A percentile compares a stretch with the other conserved stretches of the same genome.
These are phyloP conservation scores for Bombardia bombarda DNA, from an alignment of 495 filamentous ascomycete species.

Conservation along the genomic window DNA sequence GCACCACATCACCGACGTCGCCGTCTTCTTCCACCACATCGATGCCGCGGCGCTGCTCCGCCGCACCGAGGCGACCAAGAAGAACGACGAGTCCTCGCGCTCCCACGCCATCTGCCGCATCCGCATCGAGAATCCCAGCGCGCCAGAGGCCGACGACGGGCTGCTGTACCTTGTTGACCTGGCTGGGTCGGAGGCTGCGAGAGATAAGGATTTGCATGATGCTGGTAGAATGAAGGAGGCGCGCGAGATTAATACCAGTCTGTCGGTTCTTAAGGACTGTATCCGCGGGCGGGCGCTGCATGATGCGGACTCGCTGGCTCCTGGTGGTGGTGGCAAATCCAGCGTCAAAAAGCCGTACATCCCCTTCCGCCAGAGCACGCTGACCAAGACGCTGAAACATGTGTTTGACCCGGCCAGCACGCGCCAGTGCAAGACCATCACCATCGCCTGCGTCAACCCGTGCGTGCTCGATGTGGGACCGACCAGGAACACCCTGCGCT, in stretches of 20 bases:
- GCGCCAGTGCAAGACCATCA: constrained; percentile 14
- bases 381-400: constrained; percentile 22
- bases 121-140: constrained; percentile 26
- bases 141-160: background rate
- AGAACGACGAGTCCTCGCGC: constrained; percentile 39
- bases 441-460: constrained; percentile 20
- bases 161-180: constrained; percentile 39
- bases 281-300: constrained; percentile 25
- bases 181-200: constrained; percentile 35
- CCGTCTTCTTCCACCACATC: constrained; percentile 7
- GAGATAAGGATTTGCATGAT: constrained; percentile 21
- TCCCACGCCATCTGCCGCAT: constrained; percentile 42
- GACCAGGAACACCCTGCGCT: constrained; percentile 20
- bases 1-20: constrained; percentile 10
- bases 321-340: background rate
- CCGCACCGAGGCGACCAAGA: constrained; percentile 18
- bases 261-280: constrained; percentile 34
- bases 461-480: constrained; percentile 15
- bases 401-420: constrained; percentile 17
- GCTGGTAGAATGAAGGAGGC: constrained; percentile 31
- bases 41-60: constrained; percentile 16
- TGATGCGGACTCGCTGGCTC: constrained; percentile 7
- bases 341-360: constrained; percentile 9
- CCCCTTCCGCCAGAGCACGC: constrained; percentile 17
- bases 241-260: constrained; percentile 38